phyloP scores from a whole-genome alignment of 2,329 filamentous ascomycete species.

The Xylaria sp. region DNA sequence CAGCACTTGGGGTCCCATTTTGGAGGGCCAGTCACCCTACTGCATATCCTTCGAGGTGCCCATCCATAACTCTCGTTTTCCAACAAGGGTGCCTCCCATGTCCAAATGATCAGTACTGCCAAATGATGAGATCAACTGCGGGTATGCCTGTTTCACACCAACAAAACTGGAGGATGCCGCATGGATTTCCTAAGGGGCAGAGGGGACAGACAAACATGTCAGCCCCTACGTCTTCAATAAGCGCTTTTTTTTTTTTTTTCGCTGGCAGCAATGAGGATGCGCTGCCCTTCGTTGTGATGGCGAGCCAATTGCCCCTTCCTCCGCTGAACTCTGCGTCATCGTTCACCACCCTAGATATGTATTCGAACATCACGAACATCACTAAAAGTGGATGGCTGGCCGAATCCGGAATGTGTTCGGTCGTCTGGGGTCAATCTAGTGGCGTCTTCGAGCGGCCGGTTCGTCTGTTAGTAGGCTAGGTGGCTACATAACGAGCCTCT shows the following conservation, averaged over 20 bases:
- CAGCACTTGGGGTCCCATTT: neutral
- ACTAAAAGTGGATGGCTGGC: neutral
- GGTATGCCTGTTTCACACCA: neutral
- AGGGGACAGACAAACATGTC: neutral
- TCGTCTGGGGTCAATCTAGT: neutral
- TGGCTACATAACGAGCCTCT: neutral
- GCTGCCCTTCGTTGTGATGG: neutral
- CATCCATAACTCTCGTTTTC: neutral
- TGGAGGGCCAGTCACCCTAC: neutral
- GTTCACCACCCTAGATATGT: neutral
- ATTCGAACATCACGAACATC: neutral
- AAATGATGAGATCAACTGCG: neutral
- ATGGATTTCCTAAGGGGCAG: neutral
- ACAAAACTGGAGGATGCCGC: neutral
- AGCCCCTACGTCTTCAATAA: neutral
- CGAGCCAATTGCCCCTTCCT: neutral
- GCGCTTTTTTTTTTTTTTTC: neutral
- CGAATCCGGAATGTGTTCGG: neutral
- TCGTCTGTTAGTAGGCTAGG: neutral
- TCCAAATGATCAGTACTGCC: too few species aligned
- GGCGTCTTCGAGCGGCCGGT: neutral
- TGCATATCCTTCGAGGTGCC: neutral
- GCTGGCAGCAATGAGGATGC: neutral
- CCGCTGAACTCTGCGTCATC: neutral
- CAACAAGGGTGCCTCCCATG: neutral